phyloP scores from a whole-genome alignment of 2,329 filamentous ascomycete species.

The Talaromyces sp. region DNA sequence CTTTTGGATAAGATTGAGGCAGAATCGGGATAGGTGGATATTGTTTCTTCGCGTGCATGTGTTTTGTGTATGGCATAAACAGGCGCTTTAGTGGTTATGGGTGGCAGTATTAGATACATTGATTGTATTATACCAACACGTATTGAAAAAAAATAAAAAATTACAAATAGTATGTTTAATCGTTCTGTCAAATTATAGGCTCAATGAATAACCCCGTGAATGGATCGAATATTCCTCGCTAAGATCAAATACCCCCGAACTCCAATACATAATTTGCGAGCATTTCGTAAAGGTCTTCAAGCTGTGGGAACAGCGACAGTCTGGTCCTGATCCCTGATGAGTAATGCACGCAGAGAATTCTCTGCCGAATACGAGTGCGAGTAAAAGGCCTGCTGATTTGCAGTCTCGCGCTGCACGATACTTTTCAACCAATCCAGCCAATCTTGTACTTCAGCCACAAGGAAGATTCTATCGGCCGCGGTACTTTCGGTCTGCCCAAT shows the following conservation, averaged over 20 bases:
- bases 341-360: slow-evolving; percentile 34
- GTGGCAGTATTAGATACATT: not conserved
- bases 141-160: not conserved
- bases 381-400: slow-evolving; percentile 17
- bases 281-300: not conserved
- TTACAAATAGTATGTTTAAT: not conserved
- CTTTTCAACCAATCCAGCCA: slow-evolving; percentile 35
- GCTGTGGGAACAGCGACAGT: slow-evolving; percentile 10
- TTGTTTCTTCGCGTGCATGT: not conserved
- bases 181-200: not conserved
- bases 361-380: slow-evolving; percentile 31
- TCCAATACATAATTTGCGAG: not conserved
- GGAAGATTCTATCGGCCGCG: slow-evolving; percentile 18
- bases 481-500: not conserved
- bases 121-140: slow-evolving; percentile 7
- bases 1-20: slow-evolving; percentile 28
- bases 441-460: slow-evolving; percentile 31
- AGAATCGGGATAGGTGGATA: not conserved
- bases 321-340: slow-evolving; percentile 27
- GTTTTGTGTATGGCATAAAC: slow-evolving; percentile 5
- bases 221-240: not conserved
- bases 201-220: not conserved
- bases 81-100: slow-evolving; percentile 1
- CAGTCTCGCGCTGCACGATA: slow-evolving; percentile 21
- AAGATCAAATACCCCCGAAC: not conserved